Conservation (phyloP, 1,139 yeast species). For the Candida sp. region DNA sequence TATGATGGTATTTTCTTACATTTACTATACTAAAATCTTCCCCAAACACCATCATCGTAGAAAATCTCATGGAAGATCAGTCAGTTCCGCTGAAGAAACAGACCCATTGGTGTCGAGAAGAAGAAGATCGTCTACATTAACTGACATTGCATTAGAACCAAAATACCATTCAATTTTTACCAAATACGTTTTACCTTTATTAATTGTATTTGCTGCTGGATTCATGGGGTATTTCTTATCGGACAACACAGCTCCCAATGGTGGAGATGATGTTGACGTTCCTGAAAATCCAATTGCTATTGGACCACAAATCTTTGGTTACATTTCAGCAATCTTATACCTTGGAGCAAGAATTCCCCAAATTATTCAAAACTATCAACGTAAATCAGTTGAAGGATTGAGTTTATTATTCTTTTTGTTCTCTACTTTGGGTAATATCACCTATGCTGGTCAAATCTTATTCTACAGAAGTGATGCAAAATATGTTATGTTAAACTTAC, state of each 20-base stretch:
- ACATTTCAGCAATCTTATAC: conserved; percentile 65
- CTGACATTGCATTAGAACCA: conserved; percentile 44
- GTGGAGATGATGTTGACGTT: conserved; percentile 10
- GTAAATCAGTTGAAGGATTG: conserved; percentile 72
- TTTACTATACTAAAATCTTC: conserved; percentile 49
- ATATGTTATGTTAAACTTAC: conserved; percentile 59
- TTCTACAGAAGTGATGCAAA: conserved; percentile 59
- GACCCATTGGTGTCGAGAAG: conserved; percentile 19
- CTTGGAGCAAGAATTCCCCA: conserved; percentile 81
- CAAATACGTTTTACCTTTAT: conserved; percentile 55
- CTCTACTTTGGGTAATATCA: conserved; percentile 71
- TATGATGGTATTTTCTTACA: conserved; percentile 58
- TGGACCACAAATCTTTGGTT: conserved; percentile 73
- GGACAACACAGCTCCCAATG: conserved; percentile 6
- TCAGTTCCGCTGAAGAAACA: conserved; percentile 6
- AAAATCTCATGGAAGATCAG: conserved; percentile 5
- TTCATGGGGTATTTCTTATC: conserved; percentile 52
- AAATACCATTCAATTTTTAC: conserved; percentile 42
- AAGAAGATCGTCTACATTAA: conserved; percentile 43
- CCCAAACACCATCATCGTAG: conserved; percentile 27
- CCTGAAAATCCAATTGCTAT: conserved; percentile 28
- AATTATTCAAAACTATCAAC: conserved; percentile 63
- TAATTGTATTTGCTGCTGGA: conserved; percentile 70
- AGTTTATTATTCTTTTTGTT: conserved; percentile 72
- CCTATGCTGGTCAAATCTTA: conserved; percentile 74